These are phyloP conservation scores for Aphanomyces cochlioides DNA, from an alignment of 352 stramenopile species.

Conservation along the genomic window DNA sequence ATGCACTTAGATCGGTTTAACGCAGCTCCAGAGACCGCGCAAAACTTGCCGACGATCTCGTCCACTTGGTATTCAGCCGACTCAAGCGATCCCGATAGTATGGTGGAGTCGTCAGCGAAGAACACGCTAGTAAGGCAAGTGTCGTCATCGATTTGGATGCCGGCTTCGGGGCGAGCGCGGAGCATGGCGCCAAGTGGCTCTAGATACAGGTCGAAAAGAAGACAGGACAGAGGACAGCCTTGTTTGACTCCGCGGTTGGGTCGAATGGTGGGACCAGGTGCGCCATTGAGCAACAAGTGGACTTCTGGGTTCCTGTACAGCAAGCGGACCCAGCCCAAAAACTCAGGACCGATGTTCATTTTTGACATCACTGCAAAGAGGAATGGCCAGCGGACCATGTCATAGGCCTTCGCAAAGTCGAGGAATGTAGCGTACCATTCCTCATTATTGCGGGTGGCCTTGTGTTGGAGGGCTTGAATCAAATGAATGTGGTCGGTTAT, in stretches of 20 bases:
- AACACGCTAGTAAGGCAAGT: conserved; percentile 30
- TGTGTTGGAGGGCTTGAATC: conserved; percentile 31
- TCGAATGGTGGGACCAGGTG: conserved; percentile 6
- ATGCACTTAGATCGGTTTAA: conserved; percentile 31
- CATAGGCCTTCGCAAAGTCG: conserved; percentile 35
- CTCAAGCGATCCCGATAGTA: conserved; percentile 9
- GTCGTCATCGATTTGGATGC: not conserved
- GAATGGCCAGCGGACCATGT: conserved; percentile 33
- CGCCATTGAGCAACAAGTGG: conserved; percentile 28
- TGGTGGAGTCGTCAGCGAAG: conserved; percentile 33
- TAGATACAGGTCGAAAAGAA: not conserved
- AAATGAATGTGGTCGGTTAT: conserved; percentile 32
- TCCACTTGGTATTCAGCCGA: conserved; percentile 25
- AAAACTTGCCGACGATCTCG: conserved; percentile 33
- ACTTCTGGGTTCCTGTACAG: conserved; percentile 29
- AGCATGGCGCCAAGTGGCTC: not conserved
- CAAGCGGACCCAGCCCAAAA: conserved; percentile 28
- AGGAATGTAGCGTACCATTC: conserved; percentile 31
- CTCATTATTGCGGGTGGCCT: not conserved
- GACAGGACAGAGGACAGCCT: not conserved
- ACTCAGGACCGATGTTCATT: conserved; percentile 32
- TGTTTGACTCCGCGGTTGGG: conserved; percentile 28
- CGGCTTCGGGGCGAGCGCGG: not conserved
- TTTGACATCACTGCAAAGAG: conserved; percentile 28
- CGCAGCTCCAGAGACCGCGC: conserved; percentile 29